Percentiles rank a stretch among this genome's conserved stretches.
Evolutionary conservation across 108 stramenopile genomes (phyloP).

Genomic region (Cyclotella kingstonii): DNA sequence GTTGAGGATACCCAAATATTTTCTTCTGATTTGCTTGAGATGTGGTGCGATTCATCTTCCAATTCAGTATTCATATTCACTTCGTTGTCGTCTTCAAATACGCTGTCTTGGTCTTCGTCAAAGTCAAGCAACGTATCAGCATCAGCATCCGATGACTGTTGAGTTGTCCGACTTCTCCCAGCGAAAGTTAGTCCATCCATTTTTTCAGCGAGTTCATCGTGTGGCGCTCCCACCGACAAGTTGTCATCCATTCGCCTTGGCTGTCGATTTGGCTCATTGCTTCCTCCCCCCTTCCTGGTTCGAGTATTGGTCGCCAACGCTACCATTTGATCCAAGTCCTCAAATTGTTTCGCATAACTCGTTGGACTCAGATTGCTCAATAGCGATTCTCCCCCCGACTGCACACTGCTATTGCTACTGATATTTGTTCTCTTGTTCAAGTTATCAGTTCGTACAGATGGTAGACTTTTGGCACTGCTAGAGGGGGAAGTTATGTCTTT

Average conservation of each 20-base stretch:
- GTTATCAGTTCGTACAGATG: not conserved
- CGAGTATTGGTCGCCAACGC: slow-evolving; percentile 3
- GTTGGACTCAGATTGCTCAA: slow-evolving; percentile 29
- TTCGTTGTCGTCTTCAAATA: slow-evolving; percentile 29
- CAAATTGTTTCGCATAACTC: slow-evolving; percentile 31
- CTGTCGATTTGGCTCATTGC: not conserved
- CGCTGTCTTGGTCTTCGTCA: slow-evolving; percentile 24
- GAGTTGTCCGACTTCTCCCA: not conserved
- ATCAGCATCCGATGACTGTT: not conserved
- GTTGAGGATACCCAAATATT: not conserved
- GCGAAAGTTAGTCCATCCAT: slow-evolving; percentile 2
- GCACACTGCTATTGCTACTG: not conserved
- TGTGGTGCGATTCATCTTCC: too few species aligned
- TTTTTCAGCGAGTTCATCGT: not conserved
- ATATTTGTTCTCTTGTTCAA: too few species aligned
- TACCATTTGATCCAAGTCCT: slow-evolving; percentile 24
- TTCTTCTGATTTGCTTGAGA: too few species aligned
- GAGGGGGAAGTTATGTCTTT: slow-evolving; percentile 8
- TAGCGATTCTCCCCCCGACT: not conserved
- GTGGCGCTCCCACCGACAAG: not conserved
- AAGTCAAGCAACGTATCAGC: slow-evolving; percentile 12
- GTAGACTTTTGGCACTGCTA: not conserved
- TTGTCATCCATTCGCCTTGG: slow-evolving; percentile 4
- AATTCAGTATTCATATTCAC: not conserved
- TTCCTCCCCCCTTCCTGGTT: not conserved